Percentiles rank a stretch among this genome's conserved stretches.
Evolutionary conservation across 2,329 filamentous ascomycete genomes (phyloP).

Genomic region (Cladosporium sp.): DNA sequence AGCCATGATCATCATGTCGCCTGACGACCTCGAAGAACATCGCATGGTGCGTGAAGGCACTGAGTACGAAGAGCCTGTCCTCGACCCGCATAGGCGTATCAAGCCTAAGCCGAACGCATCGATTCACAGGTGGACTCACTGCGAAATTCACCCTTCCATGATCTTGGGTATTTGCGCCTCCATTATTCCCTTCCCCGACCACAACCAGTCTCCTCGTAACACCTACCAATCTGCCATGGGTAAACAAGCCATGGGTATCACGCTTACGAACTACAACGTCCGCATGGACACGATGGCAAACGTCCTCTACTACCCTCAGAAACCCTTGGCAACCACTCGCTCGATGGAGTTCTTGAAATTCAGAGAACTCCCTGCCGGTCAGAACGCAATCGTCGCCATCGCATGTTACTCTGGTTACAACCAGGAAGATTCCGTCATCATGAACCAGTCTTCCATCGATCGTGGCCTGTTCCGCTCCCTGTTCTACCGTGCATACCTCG

Average conservation of each 20-base stretch:
- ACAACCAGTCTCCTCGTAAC: constrained; percentile 97
- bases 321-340: constrained; percentile 88
- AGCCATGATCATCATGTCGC: constrained; percentile 98
- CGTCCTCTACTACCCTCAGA: constrained; percentile 97
- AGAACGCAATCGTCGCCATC: constrained; percentile 98
- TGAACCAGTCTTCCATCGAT: constrained; percentile 99
- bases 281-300: constrained; percentile 99
- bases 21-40: constrained; percentile 76
- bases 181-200: constrained; percentile 99
- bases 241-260: constrained; percentile 99
- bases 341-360: constrained; percentile 99
- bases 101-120: constrained; percentile 83
- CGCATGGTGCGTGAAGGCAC: constrained; percentile 33
- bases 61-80: constrained; percentile 18
- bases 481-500: constrained; percentile 96
- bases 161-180: constrained; percentile 96
- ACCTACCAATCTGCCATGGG: constrained; percentile 99
- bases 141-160: constrained; percentile 99
- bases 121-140: constrained; percentile 93
- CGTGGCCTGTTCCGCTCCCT: constrained; percentile 94
- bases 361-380: constrained; percentile 90
- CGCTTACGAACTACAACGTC: constrained; percentile 91
- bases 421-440: constrained; percentile 99
- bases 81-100: constrained; percentile 76
- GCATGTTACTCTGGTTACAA: constrained; percentile 98